Evolutionary conservation across 495 filamentous ascomycete species (phyloP), one percentile per base, ranked within the genome.

Genomic region (Neurospora cerealis): DNA sequence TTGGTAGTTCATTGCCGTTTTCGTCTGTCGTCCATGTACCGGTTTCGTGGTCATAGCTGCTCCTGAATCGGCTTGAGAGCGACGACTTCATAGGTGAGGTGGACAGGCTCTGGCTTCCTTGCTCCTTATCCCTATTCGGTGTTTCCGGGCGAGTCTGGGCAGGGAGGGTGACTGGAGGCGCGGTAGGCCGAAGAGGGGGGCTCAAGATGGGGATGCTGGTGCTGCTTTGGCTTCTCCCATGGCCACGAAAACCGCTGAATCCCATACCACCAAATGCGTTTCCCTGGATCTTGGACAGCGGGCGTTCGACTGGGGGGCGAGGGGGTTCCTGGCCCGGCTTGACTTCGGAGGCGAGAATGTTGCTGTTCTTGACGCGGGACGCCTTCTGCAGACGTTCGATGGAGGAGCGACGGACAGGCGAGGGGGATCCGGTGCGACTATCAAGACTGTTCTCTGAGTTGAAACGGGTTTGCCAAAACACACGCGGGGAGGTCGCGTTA

Each of bases 301-400:
- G 95, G 74, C 95, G 87, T 77, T 96, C 92, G 13, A 93, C 85
- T 46, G 92, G 83, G 10, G 91, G 91, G 70, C 90, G 88, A n/a
- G 92, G 84, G 13, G 94, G 94, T 78, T 97, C 94, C 80, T 97
- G 96, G 78, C 97, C 93, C 77, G 95, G 88, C 78, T 93, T 93
- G 75, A 92, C 88, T 81, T 97, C 93, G 38, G 93, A 92, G 32
- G 93, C 92, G 77, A 97, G 93, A 86, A 98, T 97, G 83, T 89
- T 95, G 86, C 94, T 96, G 83, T 97, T 98, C 84, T 96, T 97
- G 70, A 99, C 96, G 48, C 96, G 91, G 46, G 95, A 97, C 5
- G 92, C 94, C 76, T 92, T 91, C 84, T 98, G 96, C 73, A 99
- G 83, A 70, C 94, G 93, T 83, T 99, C 96, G 72, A 98, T 91